Conservation (phyloP, 2,329 filamentous ascomycete genomes). For the Xylariaceae sp. region DNA sequence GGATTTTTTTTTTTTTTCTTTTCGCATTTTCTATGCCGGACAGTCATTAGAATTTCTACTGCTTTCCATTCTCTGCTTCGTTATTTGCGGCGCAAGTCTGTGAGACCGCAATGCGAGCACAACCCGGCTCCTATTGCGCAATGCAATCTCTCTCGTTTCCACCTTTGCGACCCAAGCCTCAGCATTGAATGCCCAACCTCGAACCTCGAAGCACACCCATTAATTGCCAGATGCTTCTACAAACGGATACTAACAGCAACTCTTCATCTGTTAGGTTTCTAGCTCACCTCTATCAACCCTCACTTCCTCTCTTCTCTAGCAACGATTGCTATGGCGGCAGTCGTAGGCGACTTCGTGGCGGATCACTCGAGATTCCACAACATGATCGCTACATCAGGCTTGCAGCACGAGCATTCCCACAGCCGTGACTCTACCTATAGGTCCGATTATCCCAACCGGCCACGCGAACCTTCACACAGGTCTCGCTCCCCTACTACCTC, state of each 20-base stretch:
- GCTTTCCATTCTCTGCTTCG: not conserved
- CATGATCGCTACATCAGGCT: conserved; percentile 56
- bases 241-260: conserved; percentile 4
- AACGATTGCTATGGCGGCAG: conserved; percentile 53
- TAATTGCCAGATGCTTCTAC: not conserved
- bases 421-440: conserved; percentile 41
- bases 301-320: conserved; percentile 1
- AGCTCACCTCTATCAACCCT: too few species aligned
- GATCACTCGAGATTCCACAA: conserved; percentile 67
- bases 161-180: not conserved
- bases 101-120: too few species aligned
- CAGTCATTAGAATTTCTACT: too few species aligned
- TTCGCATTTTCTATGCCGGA: too few species aligned
- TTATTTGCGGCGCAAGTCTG: too few species aligned
- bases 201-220: not conserved
- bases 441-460: conserved; percentile 35
- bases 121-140: too few species aligned
- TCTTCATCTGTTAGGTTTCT: conserved; percentile 5
- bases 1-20: too few species aligned
- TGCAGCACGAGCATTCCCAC: conserved; percentile 45
- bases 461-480: conserved; percentile 25
- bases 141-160: too few species aligned
- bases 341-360: conserved; percentile 69
- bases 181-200: not conserved
- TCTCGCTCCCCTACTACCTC: conserved; percentile 23